These are phyloP conservation scores for Aspergillus awamori DNA, from an alignment of 2,329 filamentous ascomycete species.

Conservation along the genomic window DNA sequence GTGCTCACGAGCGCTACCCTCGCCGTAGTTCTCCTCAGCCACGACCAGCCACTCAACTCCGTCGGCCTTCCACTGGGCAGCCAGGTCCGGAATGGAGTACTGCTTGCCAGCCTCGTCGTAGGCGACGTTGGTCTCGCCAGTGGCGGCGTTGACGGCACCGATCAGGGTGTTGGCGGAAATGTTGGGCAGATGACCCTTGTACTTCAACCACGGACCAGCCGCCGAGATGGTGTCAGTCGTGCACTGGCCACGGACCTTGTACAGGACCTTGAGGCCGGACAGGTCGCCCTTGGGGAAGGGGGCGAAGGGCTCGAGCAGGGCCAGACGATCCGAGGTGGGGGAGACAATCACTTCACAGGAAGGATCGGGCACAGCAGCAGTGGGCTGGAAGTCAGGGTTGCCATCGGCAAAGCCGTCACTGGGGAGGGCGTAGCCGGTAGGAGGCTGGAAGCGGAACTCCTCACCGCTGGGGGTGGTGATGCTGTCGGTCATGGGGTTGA, in stretches of 20 bases:
- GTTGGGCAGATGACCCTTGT: conserved; percentile 98
- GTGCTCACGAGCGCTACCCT: conserved; percentile 86
- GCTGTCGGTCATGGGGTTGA: conserved; percentile 91
- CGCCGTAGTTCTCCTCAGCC: conserved; percentile 96
- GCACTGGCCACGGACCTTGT: conserved; percentile 97
- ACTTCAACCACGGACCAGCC: conserved; percentile 96
- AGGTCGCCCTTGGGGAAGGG: conserved; percentile 80
- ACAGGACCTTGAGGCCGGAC: conserved; percentile 77
- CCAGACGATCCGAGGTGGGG: conserved; percentile 85
- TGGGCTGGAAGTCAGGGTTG: conserved; percentile 72
- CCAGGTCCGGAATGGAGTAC: conserved; percentile 84
- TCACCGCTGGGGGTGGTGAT: conserved; percentile 78
- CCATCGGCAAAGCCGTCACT: conserved; percentile 79
- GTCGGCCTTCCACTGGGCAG: conserved; percentile 75
- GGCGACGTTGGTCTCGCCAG: conserved; percentile 87
- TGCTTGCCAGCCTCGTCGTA: conserved; percentile 79
- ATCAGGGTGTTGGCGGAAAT: conserved; percentile 97
- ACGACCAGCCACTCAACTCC: conserved; percentile 87
- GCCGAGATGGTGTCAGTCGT: conserved; percentile 99
- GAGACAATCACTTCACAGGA: conserved; percentile 74
- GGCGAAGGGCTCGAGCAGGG: conserved; percentile 85
- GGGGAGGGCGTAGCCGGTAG: conserved; percentile 62
- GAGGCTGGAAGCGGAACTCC: conserved; percentile 82
- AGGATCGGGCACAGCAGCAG: conserved; percentile 71
- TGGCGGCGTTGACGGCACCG: conserved; percentile 88